Conservation (phyloP, 495 filamentous ascomycete genomes). For the Talaromyces nanjingensis region DNA sequence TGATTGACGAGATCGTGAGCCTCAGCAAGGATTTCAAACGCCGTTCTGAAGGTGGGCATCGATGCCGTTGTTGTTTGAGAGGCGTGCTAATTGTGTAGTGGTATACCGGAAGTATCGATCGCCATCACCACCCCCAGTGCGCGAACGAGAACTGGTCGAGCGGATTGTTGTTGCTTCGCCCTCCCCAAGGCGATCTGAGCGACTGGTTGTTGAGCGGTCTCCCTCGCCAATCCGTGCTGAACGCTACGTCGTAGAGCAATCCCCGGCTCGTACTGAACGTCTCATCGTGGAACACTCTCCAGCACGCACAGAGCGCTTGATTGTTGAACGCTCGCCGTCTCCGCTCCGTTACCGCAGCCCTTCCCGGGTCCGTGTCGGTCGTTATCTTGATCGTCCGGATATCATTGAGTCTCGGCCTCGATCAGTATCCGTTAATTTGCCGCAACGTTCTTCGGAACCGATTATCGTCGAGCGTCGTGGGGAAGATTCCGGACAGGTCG, state of each 20-base stretch:
- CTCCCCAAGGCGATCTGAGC: neutral
- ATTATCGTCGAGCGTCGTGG: conserved; percentile 27
- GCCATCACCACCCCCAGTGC: neutral
- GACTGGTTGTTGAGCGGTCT: neutral
- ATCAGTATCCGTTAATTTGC: conserved; percentile 33
- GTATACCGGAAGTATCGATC: conserved; percentile 8
- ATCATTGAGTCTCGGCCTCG: conserved; percentile 21
- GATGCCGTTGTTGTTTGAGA: conserved; percentile 22
- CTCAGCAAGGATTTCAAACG: conserved; percentile 61
- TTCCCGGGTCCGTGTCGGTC: neutral
- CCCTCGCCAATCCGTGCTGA: conserved; percentile 1
- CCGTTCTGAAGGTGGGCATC: conserved; percentile 26
- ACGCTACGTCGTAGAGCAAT: conserved; percentile 1
- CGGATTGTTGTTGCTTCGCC: conserved; percentile 5
- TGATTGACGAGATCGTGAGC: conserved; percentile 82
- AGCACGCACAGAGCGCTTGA: neutral
- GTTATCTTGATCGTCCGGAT: conserved; percentile 5
- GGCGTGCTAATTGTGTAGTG: conserved; percentile 17
- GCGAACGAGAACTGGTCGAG: conserved; percentile 7
- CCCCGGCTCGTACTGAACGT: neutral
- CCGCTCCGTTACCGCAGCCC: conserved; percentile 4
- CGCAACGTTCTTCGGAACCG: conserved; percentile 25
- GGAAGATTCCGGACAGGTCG: conserved; percentile 46
- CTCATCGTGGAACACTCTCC: conserved; percentile 1
- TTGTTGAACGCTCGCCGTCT: conserved; percentile 9